Base-by-base conservation (phyloP, 441 rosid genomes). In the Isatis lusitanica region DNA sequence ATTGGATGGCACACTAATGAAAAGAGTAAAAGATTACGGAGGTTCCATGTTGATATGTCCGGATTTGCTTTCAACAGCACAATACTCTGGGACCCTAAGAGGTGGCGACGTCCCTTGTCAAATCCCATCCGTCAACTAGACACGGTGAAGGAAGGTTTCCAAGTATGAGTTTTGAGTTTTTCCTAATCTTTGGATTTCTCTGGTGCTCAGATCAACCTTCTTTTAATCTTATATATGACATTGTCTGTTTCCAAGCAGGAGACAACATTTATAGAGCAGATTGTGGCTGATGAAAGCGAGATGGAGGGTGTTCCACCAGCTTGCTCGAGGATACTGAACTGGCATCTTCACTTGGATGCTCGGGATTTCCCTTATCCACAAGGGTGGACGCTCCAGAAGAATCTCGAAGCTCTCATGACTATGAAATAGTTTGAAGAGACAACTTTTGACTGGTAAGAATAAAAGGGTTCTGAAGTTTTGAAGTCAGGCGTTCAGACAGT, bases 1-100 rank as follows among this genome's bases (percentile, higher is more conserved):
- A 85, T 87, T 38, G 97, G 98, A 73, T 92, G 99, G 97, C 97
- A 92, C 83, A 89, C 99, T 21, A 94, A 95, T 52, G 99, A 95
- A 78, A 95, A 89, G 82, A 95, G 97, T 72, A 95, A 85, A 82
- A 84, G 84, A 73, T 83, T 92, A 4, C 88, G 93, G 13, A 84
- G 98, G 77, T 95, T 92, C 85, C 97, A 95, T 71, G 93, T 92
- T 67, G 99, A 92, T 81, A 95, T 95, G 94, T 92, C 97, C 0
- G 99, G 99, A 43, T 95, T 92, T 84, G 97, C 98, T 74, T 91
- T 95, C 79, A 95, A 95, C 82, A 90, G 96, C 80, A 88, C 96
- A 40, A 89, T 95, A 57, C 85, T 92, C 64, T 95, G 99, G 99
- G 91, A 95, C 75, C 88, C 96, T 63, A 87, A 84, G 83, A 86